Evolutionary conservation across 1,284 basidiomycete species (phyloP).

Genomic region (Agroathelia rolfsii): DNA sequence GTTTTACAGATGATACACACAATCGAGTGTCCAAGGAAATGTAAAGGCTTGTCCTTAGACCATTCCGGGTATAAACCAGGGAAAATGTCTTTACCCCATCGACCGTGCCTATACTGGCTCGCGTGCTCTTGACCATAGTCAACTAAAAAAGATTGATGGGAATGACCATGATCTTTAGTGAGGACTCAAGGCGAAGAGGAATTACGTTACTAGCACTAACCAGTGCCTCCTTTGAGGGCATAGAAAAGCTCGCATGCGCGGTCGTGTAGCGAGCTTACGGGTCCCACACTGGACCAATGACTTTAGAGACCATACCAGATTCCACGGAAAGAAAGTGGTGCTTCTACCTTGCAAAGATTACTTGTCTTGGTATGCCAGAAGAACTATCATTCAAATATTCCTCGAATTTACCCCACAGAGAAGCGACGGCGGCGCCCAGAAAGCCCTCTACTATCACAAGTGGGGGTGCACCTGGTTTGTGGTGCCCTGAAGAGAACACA

Average conservation of each 20-base stretch:
- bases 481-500: too few relatives aligned
- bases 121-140: constrained; percentile 34
- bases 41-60: constrained; percentile 33
- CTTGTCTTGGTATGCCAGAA: constrained; percentile 16
- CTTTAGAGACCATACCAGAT: too few relatives aligned
- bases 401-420: constrained; percentile 36
- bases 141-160: constrained; percentile 16
- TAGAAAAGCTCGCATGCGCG: constrained; percentile 51
- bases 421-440: constrained; percentile 30
- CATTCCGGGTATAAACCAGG: constrained; percentile 38
- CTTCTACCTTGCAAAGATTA: constrained; percentile 30
- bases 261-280: constrained; percentile 47
- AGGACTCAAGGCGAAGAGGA: constrained; percentile 5
- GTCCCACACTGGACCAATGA: constrained; percentile 38
- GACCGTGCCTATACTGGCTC: constrained; percentile 24
- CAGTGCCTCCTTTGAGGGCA: constrained; percentile 36
- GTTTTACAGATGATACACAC: constrained; percentile 25
- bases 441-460: constrained; percentile 49
- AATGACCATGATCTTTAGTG: neutral
- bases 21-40: constrained; percentile 47
- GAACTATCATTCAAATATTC: constrained; percentile 22
- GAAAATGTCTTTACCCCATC: constrained; percentile 32
- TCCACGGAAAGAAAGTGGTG: constrained; percentile 1
- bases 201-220: too few relatives aligned
- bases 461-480: too few relatives aligned